These are phyloP conservation scores for Xylariaceae sp. DNA, from an alignment of 2,329 filamentous ascomycete genomes.

Conservation along the genomic window DNA sequence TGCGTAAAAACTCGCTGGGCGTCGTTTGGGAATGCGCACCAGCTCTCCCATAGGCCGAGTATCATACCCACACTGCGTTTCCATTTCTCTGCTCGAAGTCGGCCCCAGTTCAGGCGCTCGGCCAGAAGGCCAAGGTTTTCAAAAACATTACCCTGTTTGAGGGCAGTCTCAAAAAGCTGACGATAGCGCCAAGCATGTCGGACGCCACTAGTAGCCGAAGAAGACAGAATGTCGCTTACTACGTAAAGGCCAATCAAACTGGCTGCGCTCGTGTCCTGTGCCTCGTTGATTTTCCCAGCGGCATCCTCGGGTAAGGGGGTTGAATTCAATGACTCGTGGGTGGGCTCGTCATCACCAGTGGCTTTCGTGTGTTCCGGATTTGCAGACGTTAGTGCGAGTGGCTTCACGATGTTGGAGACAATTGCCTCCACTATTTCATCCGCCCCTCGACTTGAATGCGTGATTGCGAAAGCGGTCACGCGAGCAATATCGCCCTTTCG, in stretches of 20 bases:
- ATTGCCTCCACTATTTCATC: constrained; percentile 91
- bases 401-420: constrained; percentile 71
- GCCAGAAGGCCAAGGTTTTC: constrained; percentile 69
- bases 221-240: constrained; percentile 70
- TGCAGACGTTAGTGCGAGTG: constrained; percentile 66
- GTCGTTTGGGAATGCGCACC: constrained; percentile 67
- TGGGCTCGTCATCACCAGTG: constrained; percentile 35
- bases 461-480: constrained; percentile 82
- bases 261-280: constrained; percentile 60
- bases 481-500: constrained; percentile 81
- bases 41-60: constrained; percentile 64
- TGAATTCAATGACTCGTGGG: constrained; percentile 34
- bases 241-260: constrained; percentile 79
- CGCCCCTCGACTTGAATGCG: constrained; percentile 75
- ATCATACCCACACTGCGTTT: constrained; percentile 67
- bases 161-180: constrained; percentile 67
- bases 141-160: constrained; percentile 63
- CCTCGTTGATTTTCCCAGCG: constrained; percentile 37
- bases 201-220: constrained; percentile 68
- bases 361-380: constrained; percentile 50
- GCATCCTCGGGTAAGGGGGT: constrained; percentile 37
- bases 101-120: constrained; percentile 69
- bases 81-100: constrained; percentile 78
- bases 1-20: constrained; percentile 65
- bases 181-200: constrained; percentile 84